Base-by-base conservation (phyloP, 768 basidiomycete genomes). In the Lentinula detonsa region DNA sequence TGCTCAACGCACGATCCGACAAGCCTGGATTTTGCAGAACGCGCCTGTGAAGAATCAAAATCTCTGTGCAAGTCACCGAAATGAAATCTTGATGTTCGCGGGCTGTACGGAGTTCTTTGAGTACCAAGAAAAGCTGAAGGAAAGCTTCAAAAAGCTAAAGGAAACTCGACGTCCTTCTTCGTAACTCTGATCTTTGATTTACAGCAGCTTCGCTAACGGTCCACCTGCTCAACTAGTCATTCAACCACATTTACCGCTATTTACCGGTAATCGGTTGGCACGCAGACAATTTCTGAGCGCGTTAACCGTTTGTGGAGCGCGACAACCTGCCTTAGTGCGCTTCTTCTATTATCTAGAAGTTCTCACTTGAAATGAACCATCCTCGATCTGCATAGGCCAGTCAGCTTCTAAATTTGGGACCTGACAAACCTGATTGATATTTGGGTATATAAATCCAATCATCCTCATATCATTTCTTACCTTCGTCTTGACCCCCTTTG, bases 261-360 rank as follows among this genome's bases (percentile, higher is more conserved):
- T 33, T 34, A 50, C 31, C 48, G 45, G 43, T 16, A n/a, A 46
- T 34, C 43, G 57, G 57, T 45, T 59, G 35, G 8, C 18, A 39
- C 21, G 15, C 53, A 54, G 53, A 4, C 37, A 13, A 23, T 35
- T 21, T 39, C 53, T 35, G 34, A 15, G 37, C 34, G 53, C 53
- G 5, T 56, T 42, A 59, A 59, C 57, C 43, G 45, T 34, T 35
- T n/a, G 43, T 59, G 57, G 57, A 59, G 57, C 57, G 31, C 48
- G 45, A 59, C 57, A 59, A 49, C 28, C 43, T 34, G 37, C 18
- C 37, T 15, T 39, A 50, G 31, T 59, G 46, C 57, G 57, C 57
- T 59, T 48, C 42, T 58, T 35, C 15, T 23, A 58, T 49, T 31
- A 42, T 43, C 23, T 56, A 9, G 21, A 40, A 43, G 23, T 23